A percentile compares a stretch with the other conserved stretches of the same genome.
These are phyloP conservation scores for Edaphochlamys debaryana DNA, from an alignment of 139 green algal genomes.

Conservation along the genomic window DNA sequence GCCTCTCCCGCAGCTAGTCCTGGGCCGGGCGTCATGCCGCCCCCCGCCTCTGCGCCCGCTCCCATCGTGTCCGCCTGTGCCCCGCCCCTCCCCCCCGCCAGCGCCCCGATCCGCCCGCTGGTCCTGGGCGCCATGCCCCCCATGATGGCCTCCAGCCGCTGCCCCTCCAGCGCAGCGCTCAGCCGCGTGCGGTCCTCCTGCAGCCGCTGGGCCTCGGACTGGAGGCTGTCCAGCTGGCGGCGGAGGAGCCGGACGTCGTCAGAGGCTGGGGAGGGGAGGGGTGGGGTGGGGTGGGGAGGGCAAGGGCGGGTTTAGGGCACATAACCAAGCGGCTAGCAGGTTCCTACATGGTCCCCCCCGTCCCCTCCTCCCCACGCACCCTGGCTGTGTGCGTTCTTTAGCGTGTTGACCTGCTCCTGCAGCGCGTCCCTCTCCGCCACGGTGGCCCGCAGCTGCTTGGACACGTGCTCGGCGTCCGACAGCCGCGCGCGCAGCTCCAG, in stretches of 20 bases:
- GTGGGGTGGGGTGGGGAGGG: not conserved
- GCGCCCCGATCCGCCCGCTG: conserved; percentile 12
- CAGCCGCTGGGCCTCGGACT: conserved; percentile 10
- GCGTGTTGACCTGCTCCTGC: conserved; percentile 27
- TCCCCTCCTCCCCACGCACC: not conserved
- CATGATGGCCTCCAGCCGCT: conserved; percentile 41
- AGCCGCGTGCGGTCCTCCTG: conserved; percentile 32
- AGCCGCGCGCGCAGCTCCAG: conserved; percentile 24
- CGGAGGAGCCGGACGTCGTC: conserved; percentile 11
- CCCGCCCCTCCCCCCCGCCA: not conserved
- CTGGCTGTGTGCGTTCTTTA: conserved; percentile 21
- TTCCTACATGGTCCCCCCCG: not conserved
- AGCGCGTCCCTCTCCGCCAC: conserved; percentile 34
- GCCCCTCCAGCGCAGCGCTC: conserved; percentile 22
- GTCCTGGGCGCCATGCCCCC: conserved; percentile 30
- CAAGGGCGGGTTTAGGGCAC: too few relatives aligned
- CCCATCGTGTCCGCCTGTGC: too few relatives aligned
- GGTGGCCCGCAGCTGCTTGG: conserved; percentile 33
- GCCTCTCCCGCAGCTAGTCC: not conserved
- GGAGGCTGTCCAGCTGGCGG: conserved; percentile 9
- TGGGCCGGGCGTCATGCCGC: too few relatives aligned
- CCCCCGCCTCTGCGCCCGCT: not conserved
- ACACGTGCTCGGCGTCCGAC: conserved; percentile 8
- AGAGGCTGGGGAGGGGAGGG: not conserved
- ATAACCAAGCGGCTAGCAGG: not conserved